Percentiles rank a stretch among this genome's conserved stretches.
Conservation (phyloP, 768 basidiomycete genomes). For the Sistotremastrum niveocremeum region DNA sequence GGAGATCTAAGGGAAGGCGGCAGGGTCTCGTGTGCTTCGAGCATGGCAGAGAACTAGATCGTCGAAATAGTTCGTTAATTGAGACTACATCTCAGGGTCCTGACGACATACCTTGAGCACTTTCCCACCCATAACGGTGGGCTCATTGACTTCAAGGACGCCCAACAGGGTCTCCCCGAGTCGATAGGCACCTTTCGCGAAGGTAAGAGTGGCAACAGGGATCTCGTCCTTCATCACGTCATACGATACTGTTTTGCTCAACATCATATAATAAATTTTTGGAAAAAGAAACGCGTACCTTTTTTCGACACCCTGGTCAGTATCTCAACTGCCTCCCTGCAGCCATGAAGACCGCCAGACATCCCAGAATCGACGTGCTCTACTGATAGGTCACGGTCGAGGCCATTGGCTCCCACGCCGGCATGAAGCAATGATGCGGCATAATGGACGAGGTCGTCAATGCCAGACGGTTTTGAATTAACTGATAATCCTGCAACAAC, state of each 20-base stretch:
- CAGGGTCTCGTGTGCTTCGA: constrained; percentile 80
- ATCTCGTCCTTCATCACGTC: constrained; percentile 91
- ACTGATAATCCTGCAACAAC: too few relatives aligned
- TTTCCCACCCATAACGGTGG: constrained; percentile 41
- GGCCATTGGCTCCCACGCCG: too few relatives aligned
- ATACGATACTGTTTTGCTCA: constrained; percentile 53
- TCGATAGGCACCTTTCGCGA: constrained; percentile 82
- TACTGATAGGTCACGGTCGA: too few relatives aligned
- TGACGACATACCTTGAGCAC: constrained; percentile 63
- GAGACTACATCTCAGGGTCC: neutral
- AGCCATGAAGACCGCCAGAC: constrained; percentile 36
- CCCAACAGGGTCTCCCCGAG: constrained; percentile 88
- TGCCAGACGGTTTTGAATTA: too few relatives aligned
- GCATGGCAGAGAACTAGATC: constrained; percentile 69
- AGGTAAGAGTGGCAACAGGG: constrained; percentile 80
- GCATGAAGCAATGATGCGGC: too few relatives aligned
- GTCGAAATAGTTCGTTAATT: neutral
- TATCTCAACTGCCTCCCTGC: constrained; percentile 79
- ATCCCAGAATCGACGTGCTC: neutral
- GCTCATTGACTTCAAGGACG: constrained; percentile 75
- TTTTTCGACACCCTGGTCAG: constrained; percentile 83
- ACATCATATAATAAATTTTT: neutral
- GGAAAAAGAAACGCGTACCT: constrained; percentile 30
- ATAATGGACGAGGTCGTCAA: too few relatives aligned
- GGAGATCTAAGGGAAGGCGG: constrained; percentile 45